Conservation (phyloP, 352 stramenopile genomes). For the Phytophthora sojae region DNA sequence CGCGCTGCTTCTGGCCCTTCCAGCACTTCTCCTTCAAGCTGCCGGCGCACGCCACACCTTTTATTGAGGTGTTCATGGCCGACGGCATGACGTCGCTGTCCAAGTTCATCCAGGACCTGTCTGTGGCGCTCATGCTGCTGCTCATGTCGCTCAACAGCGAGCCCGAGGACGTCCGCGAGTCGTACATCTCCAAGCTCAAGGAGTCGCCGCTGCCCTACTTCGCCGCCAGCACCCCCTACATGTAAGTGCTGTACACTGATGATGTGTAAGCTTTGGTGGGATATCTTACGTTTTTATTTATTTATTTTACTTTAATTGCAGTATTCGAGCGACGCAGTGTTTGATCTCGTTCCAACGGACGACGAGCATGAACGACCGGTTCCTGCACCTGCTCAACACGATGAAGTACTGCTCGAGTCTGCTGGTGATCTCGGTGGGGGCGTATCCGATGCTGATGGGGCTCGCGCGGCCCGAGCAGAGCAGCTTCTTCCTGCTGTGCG, state of each 20-base stretch:
- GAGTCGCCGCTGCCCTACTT: conserved; percentile 77
- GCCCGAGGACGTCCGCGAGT: conserved; percentile 47
- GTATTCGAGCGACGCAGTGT: conserved; percentile 82
- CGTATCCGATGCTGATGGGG: conserved; percentile 77
- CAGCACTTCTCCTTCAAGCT: conserved; percentile 65
- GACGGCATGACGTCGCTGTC: conserved; percentile 85
- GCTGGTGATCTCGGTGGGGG: conserved; percentile 79
- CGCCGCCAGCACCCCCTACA: conserved; percentile 74
- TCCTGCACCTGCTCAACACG: conserved; percentile 85
- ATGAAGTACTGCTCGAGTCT: conserved; percentile 89
- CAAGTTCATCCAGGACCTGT: conserved; percentile 84
- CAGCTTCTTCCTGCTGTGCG: conserved; percentile 79
- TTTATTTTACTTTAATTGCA: conserved; percentile 19
- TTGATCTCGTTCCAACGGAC: conserved; percentile 86
- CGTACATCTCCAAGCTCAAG: conserved; percentile 80
- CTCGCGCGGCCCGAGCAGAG: conserved; percentile 56
- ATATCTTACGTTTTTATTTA: background rate
- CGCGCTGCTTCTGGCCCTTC: conserved; percentile 72
- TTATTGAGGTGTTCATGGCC: conserved; percentile 83
- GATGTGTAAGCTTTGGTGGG: too few species aligned
- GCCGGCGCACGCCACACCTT: conserved; percentile 63
- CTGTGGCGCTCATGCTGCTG: conserved; percentile 70
- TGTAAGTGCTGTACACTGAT: conserved; percentile 41
- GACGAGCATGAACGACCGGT: conserved; percentile 70
- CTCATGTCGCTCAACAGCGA: conserved; percentile 61